Evolutionary conservation across 2,329 filamentous ascomycete species (phyloP).

Genomic region (Fusarium brachygibbosum): DNA sequence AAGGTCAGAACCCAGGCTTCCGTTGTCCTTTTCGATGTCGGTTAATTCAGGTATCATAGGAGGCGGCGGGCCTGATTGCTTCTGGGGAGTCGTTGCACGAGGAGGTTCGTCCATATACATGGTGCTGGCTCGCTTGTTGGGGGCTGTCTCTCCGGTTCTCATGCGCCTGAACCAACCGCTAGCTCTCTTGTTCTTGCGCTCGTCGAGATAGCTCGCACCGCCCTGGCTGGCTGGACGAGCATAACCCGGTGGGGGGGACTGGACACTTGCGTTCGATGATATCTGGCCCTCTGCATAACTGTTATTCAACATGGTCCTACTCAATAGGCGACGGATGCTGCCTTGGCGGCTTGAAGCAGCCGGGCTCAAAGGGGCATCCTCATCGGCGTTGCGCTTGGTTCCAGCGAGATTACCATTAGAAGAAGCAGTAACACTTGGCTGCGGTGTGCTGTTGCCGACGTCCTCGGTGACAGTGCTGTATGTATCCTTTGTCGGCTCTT

Average conservation of each 20-base stretch:
- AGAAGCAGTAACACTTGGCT: conserved; percentile 45
- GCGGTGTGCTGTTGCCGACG: conserved; percentile 35
- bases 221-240: conserved; percentile 65
- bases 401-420: conserved; percentile 61
- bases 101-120: conserved; percentile 56
- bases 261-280: conserved; percentile 55
- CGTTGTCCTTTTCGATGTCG: conserved; percentile 64
- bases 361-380: conserved; percentile 67
- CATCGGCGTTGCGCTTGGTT: conserved; percentile 65
- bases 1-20: conserved; percentile 64
- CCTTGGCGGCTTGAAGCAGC: conserved; percentile 65
- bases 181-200: conserved; percentile 67
- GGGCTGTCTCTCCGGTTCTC: conserved; percentile 54
- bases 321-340: conserved; percentile 70
- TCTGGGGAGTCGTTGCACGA: conserved; percentile 49
- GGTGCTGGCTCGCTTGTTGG: conserved; percentile 59
- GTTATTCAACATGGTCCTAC: conserved; percentile 67
- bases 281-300: conserved; percentile 65
- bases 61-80: conserved; percentile 65
- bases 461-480: conserved; percentile 38
- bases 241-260: conserved; percentile 46
- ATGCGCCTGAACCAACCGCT: conserved; percentile 73
- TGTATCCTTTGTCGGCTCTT: conserved; percentile 23
- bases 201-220: conserved; percentile 63
- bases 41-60: conserved; percentile 72